These are phyloP conservation scores for Lathyrus sativus DNA, from an alignment of 306 rosid species.

Conservation along the genomic window DNA sequence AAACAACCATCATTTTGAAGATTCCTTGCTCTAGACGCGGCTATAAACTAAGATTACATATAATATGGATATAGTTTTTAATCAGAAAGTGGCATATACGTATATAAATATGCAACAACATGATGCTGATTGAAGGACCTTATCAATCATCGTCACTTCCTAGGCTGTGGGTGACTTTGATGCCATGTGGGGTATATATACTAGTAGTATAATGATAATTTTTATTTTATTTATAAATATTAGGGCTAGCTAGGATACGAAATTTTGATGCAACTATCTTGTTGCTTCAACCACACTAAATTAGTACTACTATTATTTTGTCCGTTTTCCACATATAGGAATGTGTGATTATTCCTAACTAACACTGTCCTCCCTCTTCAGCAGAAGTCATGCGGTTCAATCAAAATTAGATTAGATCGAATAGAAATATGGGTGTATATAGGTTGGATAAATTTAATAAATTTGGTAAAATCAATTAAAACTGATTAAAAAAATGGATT, in stretches of 20 bases:
- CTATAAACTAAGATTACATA: constrained; percentile 10
- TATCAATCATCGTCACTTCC: constrained; percentile 25
- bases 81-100: constrained; percentile 13
- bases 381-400: no score
- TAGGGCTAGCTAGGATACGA: constrained; percentile 10
- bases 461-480: no score
- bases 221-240: background rate
- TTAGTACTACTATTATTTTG: constrained; percentile 13
- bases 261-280: constrained; percentile 32
- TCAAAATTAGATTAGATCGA: no score
- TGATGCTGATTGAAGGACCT: constrained; percentile 24
- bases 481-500: no score
- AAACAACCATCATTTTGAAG: constrained; percentile 39
- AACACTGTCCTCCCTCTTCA: no score
- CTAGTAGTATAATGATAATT: no score
- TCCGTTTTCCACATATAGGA: background rate
- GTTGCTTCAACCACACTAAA: background rate
- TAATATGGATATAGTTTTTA: background rate
- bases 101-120: background rate
- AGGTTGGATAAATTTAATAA: no score
- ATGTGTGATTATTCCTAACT: background rate
- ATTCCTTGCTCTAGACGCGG: constrained; percentile 39
- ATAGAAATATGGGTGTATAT: no score
- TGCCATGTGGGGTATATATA: constrained; percentile 15
- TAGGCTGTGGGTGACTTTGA: constrained; percentile 36